Base-by-base conservation (phyloP, 2,329 filamentous ascomycete genomes). In the Sclerotinia glacialis region DNA sequence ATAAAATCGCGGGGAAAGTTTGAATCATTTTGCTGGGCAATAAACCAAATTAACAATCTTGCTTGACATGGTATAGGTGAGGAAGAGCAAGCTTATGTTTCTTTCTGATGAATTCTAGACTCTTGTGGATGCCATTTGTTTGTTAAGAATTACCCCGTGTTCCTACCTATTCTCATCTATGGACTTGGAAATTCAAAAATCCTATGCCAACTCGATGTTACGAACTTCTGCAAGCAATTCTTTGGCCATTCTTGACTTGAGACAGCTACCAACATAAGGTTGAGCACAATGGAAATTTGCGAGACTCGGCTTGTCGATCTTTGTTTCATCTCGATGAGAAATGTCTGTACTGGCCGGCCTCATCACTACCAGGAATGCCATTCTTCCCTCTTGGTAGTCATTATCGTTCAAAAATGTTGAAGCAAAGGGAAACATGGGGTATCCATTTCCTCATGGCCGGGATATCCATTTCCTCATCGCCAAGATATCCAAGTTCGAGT, bases 1-100 rank as follows among this genome's bases (percentile, higher is more conserved):
- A 37, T 37, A 18, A 37, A 37, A 37, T 49, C 44, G 58, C 9
- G 58, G 58, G 58, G 58, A 37, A 60, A 37, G 37, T 37, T 49
- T 26, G 58, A 37, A 37, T 49, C 14, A 14, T 7, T 26, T 60
- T 21, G 18, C 58, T 23, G 31, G 28, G 14, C 58, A 26, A 49
- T 49, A 12, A 12, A 37, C 26, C 2, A 47, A 47, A 60, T 60
- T 47, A 54, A 23, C 53, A 34, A 37, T 55, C 31, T 37, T 55
- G 53, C 28, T 21, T 37, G 53, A 23, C 53, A 40, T n/a, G 21
- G 5, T 5, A 31, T 23, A 37, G n/a, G 55, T 26, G 55, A 59
- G 40, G 55, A 28, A 14, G 18, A 46, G 26, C 34, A 56, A 42
- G 53, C 21, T 34, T 40, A 18, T 42, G n/a, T 18, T 55, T n/a